Base-by-base conservation (phyloP, 2,329 filamentous ascomycete species). In the Colletotrichum ledebouriae region DNA sequence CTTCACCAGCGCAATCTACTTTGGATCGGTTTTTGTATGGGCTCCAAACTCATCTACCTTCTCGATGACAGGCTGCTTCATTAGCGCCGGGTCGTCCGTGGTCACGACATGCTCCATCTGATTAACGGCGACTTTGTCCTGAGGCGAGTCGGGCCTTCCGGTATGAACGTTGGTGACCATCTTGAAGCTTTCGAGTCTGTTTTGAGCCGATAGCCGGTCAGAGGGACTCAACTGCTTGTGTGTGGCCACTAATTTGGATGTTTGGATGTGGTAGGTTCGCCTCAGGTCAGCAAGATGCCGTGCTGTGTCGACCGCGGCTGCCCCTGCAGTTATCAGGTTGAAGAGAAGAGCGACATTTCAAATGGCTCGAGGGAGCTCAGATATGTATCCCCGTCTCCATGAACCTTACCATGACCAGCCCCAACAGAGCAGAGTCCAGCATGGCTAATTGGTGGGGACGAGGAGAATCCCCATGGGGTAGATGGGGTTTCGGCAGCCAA, bases 1-100 rank as follows among this genome's bases (percentile, higher is more conserved):
- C 56, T 73, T 75, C 15, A 80, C 78, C 13, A 80, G 70, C 5
- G 75, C 75, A 66, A 79, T 79, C 56, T 80, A 77, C 39, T 70
- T 77, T 2, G 79, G 79, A 56, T 81, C 78, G 3, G 78, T 80
- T 72, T 81, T 81, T 59, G 76, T 76, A 59, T 76, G 74, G 6
- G 79, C 78, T 29, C 79, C 79, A 7, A 78, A 80, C 71, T 81
- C 79, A 62, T 81, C 79, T 10, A 72, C 62, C 17, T 72, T 73
- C n/a, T 72, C 72, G 13, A 60, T 22, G 13, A 17, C 39, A n/a
- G 58, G 56, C 25, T 61, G 57, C 55, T 71, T 71, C 69, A 69
- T 68, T 1, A 71, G 49, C 4, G 59, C 61, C 9, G 60, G 65
- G 52, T 69, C 61, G 20, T 70, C 58, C 29, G 42, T 41, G 3